These are phyloP conservation scores for Hymenoscyphus scutula DNA, from an alignment of 2,329 filamentous ascomycete genomes.

Conservation along the genomic window DNA sequence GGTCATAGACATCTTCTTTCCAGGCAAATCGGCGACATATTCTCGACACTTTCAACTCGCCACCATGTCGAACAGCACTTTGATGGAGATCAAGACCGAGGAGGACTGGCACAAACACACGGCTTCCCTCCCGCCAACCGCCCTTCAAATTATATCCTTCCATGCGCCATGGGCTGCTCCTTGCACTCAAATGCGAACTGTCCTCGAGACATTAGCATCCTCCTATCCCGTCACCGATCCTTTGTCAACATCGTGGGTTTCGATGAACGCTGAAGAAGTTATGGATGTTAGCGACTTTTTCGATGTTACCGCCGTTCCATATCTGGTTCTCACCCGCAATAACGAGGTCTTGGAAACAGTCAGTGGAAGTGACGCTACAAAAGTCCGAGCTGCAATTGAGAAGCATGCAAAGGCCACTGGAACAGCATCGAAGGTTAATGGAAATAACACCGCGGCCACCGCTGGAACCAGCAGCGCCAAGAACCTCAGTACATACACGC, in stretches of 20 bases:
- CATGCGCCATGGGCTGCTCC: conserved; percentile 96
- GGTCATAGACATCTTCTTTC: not conserved
- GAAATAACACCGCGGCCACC: conserved; percentile 22
- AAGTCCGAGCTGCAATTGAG: conserved; percentile 83
- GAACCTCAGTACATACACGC: conserved; percentile 32
- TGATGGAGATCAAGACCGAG: conserved; percentile 74
- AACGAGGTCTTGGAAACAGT: conserved; percentile 78
- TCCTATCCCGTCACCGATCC: conserved; percentile 75
- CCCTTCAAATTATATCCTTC: conserved; percentile 86
- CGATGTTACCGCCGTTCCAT: conserved; percentile 92
- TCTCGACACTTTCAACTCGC: too few species aligned
- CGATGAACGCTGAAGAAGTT: conserved; percentile 91
- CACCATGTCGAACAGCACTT: conserved; percentile 51
- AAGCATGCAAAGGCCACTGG: conserved; percentile 55
- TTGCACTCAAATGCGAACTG: conserved; percentile 88
- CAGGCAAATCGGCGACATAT: too few species aligned
- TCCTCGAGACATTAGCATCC: conserved; percentile 80
- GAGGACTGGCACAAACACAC: conserved; percentile 70
- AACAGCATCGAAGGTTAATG: conserved; percentile 14
- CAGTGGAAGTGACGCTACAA: conserved; percentile 83
- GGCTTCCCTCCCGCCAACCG: conserved; percentile 61
- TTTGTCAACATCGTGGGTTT: conserved; percentile 74
- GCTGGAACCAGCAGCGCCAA: conserved; percentile 41
- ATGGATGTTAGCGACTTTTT: conserved; percentile 89
- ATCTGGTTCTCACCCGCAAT: conserved; percentile 77